Percentiles rank a stretch among this genome's conserved stretches.
These are phyloP conservation scores for Arachis hypogaea DNA, from an alignment of 306 rosid genomes.

Conservation along the genomic window DNA sequence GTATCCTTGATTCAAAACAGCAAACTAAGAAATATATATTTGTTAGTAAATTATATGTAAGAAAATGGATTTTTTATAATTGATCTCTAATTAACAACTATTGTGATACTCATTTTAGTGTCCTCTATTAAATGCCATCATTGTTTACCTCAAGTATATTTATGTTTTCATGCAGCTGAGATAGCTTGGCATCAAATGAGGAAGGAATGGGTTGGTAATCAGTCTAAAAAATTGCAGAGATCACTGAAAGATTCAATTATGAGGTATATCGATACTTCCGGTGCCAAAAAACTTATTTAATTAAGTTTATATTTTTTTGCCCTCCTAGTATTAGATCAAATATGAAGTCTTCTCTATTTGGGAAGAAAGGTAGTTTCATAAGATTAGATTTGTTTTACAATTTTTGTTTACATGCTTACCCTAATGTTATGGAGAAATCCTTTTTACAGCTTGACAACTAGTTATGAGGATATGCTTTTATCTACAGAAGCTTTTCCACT, in stretches of 20 bases:
- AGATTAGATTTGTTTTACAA: slow-evolving; percentile 24
- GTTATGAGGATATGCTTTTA: slow-evolving; percentile 38
- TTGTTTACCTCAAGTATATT: background rate
- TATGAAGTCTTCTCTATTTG: background rate
- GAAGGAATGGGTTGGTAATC: slow-evolving; percentile 68
- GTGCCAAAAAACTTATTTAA: background rate
- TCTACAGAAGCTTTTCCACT: slow-evolving; percentile 38
- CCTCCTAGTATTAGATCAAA: background rate
- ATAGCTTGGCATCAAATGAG: slow-evolving; percentile 67
- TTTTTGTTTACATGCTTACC: too few species aligned
- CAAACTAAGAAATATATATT: slow-evolving; percentile 18
- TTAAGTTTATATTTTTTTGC: background rate
- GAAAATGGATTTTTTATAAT: background rate
- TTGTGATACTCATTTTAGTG: slow-evolving; percentile 2
- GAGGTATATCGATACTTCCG: slow-evolving; percentile 50
- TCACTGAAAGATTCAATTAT: slow-evolving; percentile 55
- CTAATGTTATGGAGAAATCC: too few species aligned
- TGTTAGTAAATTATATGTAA: background rate
- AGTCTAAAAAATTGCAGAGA: slow-evolving; percentile 44
- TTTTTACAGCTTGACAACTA: slow-evolving; percentile 44
- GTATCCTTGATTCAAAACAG: background rate
- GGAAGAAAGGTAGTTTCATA: background rate
- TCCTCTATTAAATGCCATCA: too few species aligned
- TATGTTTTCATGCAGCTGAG: slow-evolving; percentile 61
- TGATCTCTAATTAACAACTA: background rate